Evolutionary conservation across 225 moss, liverwort and hornwort genomes (phyloP).

Genomic region (Straminergon stramineum): DNA sequence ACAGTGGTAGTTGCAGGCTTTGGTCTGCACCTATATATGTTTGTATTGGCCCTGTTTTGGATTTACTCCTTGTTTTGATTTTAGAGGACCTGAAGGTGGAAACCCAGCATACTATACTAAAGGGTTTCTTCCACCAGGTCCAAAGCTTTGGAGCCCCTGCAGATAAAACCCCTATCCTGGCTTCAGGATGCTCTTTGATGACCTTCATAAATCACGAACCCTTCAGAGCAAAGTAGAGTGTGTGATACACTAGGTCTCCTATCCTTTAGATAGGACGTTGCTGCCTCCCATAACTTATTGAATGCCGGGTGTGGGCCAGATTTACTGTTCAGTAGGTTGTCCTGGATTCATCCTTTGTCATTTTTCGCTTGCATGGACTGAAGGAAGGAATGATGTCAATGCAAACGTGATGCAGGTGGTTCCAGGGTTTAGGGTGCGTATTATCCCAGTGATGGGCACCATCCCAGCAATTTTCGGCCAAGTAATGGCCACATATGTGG

Average conservation of each 20-base stretch:
- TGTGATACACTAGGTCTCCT: neutral
- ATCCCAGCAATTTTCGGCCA: slow-evolving; percentile 98
- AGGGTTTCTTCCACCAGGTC: neutral
- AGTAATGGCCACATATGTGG: slow-evolving; percentile 97
- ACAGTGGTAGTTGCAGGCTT: neutral
- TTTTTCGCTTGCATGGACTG: neutral
- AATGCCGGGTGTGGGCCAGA: neutral
- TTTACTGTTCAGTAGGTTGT: neutral
- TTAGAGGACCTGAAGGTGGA: neutral
- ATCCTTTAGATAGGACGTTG: neutral
- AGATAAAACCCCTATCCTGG: neutral
- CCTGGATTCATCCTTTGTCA: neutral
- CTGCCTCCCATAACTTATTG: neutral
- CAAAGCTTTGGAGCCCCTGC: neutral
- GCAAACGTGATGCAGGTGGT: slow-evolving; percentile 63
- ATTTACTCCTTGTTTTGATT: neutral
- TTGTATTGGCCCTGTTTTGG: neutral
- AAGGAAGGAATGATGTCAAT: neutral
- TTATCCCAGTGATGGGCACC: slow-evolving; percentile 95
- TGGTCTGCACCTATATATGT: neutral
- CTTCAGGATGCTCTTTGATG: neutral
- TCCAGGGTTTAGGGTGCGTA: slow-evolving; percentile 92
- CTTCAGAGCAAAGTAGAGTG: neutral
- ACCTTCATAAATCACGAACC: neutral
- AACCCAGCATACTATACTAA: neutral